These are phyloP conservation scores for Monsonia emarginata DNA, from an alignment of 441 rosid species.

Conservation along the genomic window DNA sequence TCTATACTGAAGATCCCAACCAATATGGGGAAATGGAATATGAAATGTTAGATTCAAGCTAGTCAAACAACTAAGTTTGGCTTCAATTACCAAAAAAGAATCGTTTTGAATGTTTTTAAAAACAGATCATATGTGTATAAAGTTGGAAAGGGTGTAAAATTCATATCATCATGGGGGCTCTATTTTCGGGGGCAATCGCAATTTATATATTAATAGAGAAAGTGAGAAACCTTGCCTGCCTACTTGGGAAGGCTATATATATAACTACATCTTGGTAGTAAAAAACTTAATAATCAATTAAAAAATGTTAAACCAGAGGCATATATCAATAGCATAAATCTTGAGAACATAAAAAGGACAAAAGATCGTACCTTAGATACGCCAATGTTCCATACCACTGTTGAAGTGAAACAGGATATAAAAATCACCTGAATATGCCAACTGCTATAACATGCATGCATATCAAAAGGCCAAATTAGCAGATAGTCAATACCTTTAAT, in stretches of 20 bases:
- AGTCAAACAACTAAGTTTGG: not conserved
- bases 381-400: not conserved
- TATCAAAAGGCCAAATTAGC: not conserved
- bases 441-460: constrained; percentile 3
- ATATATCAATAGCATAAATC: not conserved
- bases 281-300: not conserved
- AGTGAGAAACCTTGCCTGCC: not conserved
- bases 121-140: not conserved
- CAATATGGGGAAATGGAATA: constrained; percentile 12
- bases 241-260: not conserved
- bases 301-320: not conserved
- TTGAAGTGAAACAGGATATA: not conserved
- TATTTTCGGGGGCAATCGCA: not conserved
- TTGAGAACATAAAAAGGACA: not conserved
- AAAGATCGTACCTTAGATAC: not conserved
- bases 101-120: not conserved
- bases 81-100: not conserved
- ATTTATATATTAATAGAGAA: not conserved
- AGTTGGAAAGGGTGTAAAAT: not conserved
- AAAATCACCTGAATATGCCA: not conserved
- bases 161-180: not conserved
- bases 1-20: constrained; percentile 35
- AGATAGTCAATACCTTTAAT: not conserved
- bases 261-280: not conserved
- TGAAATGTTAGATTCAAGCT: not conserved